Base-by-base conservation (phyloP, 2,329 filamentous ascomycete species). In the Ophiocordyceps unilateralis region DNA sequence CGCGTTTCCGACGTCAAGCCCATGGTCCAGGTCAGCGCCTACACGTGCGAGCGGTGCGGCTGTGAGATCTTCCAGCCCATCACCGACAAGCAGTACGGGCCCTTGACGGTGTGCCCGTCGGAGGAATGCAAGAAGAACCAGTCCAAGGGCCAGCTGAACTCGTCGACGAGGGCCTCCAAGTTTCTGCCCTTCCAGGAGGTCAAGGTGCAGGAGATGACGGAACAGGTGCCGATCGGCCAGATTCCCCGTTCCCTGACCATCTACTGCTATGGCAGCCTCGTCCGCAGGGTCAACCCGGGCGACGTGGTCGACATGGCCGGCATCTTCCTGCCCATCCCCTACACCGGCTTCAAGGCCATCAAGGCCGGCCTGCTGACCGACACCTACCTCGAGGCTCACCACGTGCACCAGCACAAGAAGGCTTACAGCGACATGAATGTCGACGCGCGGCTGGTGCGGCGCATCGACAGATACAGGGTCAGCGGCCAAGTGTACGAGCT, bases 181-280 rank as follows among this genome's bases (percentile, higher is more conserved):
- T 98, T 96, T 57, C 66, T 94, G 55, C 87, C 91, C 4, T 98
- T 98, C 68, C 91, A 98, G 62, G 91, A 98, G 62, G 78, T 96
- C 63, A 96, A 96, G 67, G 87, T 98, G 44, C 91, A 98, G 63
- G 91, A 98, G 59, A 85, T 96, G 78, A 87, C 91, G n/a, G 91
- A 98, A 59, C 91, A 98, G 61, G 91, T 98, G 0, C 91, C 91
- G 8, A 93, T 98, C 49, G 91, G 91, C 41, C 91, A 98, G 58
- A 98, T 98, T 53, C 91, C 91, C 26, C 78, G 91, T 46, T 86
- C 86, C 45, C 67, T 98, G 48, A 96, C 89, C 0, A 68, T 98
- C 20, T 76, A 93, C 54, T 94, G 87, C 61, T 82, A 93, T 56
- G 91, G 91, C 47, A 83, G 78, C 47, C 71, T 93, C 12, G 86